phyloP scores from a whole-genome alignment of 2,329 filamentous ascomycete species.

The Ciborinia camelliae region DNA sequence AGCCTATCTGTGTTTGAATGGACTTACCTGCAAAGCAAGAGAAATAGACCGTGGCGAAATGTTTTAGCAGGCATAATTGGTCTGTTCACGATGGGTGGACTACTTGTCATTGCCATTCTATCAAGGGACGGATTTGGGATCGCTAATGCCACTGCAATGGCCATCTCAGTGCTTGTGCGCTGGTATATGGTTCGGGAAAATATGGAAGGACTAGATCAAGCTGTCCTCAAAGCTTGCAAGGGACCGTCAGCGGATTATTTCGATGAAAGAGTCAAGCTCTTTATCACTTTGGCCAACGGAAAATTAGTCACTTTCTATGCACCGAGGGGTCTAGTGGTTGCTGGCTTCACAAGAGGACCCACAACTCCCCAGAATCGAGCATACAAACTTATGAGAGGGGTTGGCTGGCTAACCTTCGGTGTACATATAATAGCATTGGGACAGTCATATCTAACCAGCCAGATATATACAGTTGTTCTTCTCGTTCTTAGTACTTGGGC shows the following conservation, averaged over 20 bases:
- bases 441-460: constrained; percentile 11
- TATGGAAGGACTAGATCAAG: not conserved
- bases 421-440: constrained; percentile 17
- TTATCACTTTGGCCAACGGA: not conserved
- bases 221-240: constrained; percentile 8
- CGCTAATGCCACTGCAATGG: constrained; percentile 10
- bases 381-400: not conserved
- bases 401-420: constrained; percentile 6
- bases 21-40: not conserved
- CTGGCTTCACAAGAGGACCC: not conserved
- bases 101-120: not conserved
- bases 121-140: constrained; percentile 1
- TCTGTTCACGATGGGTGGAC: not conserved
- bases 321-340: not conserved
- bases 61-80: not conserved
- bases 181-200: constrained; percentile 15
- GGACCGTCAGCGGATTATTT: not conserved
- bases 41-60: not conserved
- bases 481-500: constrained; percentile 38
- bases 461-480: constrained; percentile 15
- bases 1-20: constrained; percentile 18
- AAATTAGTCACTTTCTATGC: not conserved
- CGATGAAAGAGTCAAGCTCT: constrained; percentile 4
- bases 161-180: constrained; percentile 13
- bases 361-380: not conserved